A percentile compares a stretch with the other conserved stretches of the same genome.
phyloP scores from a whole-genome alignment of 768 basidiomycete species.

The Russula dissimulans region DNA sequence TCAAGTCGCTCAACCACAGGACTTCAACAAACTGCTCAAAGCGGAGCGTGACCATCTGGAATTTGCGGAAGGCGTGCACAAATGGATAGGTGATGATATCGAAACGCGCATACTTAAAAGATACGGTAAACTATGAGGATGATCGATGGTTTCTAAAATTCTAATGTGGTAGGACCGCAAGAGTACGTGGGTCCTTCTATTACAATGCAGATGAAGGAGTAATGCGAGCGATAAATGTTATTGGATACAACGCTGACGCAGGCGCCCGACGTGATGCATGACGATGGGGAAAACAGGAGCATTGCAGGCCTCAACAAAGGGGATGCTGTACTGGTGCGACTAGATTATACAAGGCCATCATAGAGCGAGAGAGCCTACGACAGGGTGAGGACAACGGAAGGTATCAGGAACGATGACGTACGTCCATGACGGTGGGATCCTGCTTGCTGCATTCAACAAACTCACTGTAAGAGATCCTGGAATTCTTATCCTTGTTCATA shows the following conservation, averaged over 20 bases:
- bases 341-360: conserved; percentile 72
- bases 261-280: not conserved
- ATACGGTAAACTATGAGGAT: conserved; percentile 53
- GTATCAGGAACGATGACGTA: conserved; percentile 26
- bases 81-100: conserved; percentile 74
- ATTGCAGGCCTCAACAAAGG: not conserved
- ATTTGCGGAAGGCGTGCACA: conserved; percentile 78
- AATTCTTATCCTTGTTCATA: conserved; percentile 96
- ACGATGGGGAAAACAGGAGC: not conserved
- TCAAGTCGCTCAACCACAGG: conserved; percentile 54
- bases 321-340: not conserved
- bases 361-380: conserved; percentile 84
- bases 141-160: conserved; percentile 12
- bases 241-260: not conserved
- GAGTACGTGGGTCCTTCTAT: not conserved
- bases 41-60: conserved; percentile 89
- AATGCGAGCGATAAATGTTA: not conserved
- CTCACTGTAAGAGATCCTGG: conserved; percentile 88
- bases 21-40: conserved; percentile 84
- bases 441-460: conserved; percentile 98
- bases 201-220: not conserved
- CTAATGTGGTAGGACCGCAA: not conserved
- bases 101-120: conserved; percentile 69
- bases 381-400: conserved; percentile 12
- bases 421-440: conserved; percentile 98